Percentiles rank a stretch among this genome's conserved stretches.
Evolutionary conservation across 192 early-diverging fungal genomes (phyloP).

Genomic region (Mycoemilia scoparia): DNA sequence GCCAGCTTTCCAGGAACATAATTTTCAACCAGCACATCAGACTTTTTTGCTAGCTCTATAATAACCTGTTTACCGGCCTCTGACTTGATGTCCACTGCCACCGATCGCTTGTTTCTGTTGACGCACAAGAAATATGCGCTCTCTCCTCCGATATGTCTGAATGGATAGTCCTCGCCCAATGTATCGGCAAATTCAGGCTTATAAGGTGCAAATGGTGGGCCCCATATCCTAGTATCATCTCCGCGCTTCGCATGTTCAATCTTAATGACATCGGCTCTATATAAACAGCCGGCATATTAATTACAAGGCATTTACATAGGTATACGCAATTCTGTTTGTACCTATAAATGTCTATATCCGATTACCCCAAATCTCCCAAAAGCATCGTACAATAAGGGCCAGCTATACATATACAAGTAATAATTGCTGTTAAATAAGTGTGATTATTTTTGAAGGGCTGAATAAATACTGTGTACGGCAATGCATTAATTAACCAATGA

Average conservation of each 20-base stretch:
- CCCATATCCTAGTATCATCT: conserved; percentile 85
- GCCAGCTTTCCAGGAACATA: conserved; percentile 77
- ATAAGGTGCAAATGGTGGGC: conserved; percentile 33
- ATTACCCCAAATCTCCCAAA: conserved; percentile 61
- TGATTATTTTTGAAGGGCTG: no score
- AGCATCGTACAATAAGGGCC: conserved; percentile 68
- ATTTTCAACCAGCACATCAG: conserved; percentile 83
- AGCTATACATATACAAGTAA: no score
- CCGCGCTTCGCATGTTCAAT: conserved; percentile 65
- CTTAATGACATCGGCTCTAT: conserved; percentile 81
- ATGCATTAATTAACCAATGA: no score
- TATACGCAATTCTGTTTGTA: not conserved
- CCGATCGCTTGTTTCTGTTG: conserved; percentile 84
- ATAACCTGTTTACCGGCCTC: conserved; percentile 43
- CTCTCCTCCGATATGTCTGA: conserved; percentile 36
- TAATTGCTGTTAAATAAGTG: no score
- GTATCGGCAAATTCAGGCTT: not conserved
- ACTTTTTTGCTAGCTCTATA: conserved; percentile 37
- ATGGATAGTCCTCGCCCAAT: conserved; percentile 17
- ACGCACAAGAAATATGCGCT: conserved; percentile 79
- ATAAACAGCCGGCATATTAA: no score
- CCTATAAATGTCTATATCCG: no score
- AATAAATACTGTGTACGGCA: no score
- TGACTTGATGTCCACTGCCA: conserved; percentile 70
- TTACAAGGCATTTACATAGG: not conserved